Base-by-base conservation (phyloP, 2,329 filamentous ascomycete species). In the Fusarium austroafricanum region DNA sequence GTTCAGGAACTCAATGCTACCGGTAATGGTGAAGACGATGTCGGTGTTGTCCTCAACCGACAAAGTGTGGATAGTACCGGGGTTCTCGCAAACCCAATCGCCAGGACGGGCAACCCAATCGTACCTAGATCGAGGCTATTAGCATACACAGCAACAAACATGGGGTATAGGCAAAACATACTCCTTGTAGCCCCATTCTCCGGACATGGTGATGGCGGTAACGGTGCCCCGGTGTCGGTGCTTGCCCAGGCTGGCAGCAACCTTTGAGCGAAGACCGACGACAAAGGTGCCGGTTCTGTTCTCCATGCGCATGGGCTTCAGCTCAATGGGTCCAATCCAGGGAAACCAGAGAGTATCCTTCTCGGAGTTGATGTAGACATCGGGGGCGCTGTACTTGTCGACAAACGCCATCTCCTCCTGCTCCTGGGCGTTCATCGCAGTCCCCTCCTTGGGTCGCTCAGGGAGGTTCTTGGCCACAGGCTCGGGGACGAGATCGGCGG, bases 341-440 rank as follows among this genome's bases (percentile, higher is more conserved):
- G 65, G 67, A 29, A 72, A 73, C 68, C 68, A 73, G 2, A 71
- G 28, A 10, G 70, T 73, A 46, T 71, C 71, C 4, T 45, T 55
- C 49, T 72, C 58, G 15, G 18, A 55, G 39, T 65, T 71, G 62
- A 73, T 72, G 12, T 72, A 73, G 37, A 73, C 52, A 20, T 73
- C 71, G 49, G 71, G 71, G 3, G 70, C 68, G 60, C 71, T 72
- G 65, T 71, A 73, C 52, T 70, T 73, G 68, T 73, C 71, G 50
- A 66, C 67, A 10, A 73, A 72, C 10, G 68, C 68, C 10, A 73
- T 53, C 57, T 73, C 71, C 2, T 58, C 44, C 3, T 38, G 65
- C 35, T 68, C 49, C 2, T 43, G 39, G 14, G 47, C 45, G 8
- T 59, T 68, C 40, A 68, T 46, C 28, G n/a, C 15, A 5, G 65